Base-by-base conservation (phyloP, 768 basidiomycete species). In the Filobasidium wieringae region DNA sequence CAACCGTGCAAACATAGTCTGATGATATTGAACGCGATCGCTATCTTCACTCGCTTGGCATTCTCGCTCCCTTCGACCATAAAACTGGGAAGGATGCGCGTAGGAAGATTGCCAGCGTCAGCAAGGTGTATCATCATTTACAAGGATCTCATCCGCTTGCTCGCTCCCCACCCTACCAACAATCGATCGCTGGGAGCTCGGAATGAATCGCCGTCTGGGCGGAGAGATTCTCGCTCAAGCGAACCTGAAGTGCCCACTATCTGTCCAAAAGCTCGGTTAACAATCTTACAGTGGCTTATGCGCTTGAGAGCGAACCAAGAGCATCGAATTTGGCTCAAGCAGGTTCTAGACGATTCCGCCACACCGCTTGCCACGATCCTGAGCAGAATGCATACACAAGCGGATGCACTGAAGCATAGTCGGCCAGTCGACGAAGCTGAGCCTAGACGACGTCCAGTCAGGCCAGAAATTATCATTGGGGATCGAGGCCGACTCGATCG, bases 221-320 rank as follows among this genome's bases (percentile, higher is more conserved):
- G n/a, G n/a, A n/a, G n/a, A n/a, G n/a, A n/a, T n/a, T n/a, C n/a
- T n/a, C n/a, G n/a, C n/a, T n/a, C n/a, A n/a, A n/a, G n/a, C n/a
- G n/a, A n/a, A n/a, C n/a, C n/a, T n/a, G n/a, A n/a, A n/a, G n/a
- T 49, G 29, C 45, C 50, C 6, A 71, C 73, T 36, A 51, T 64
- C 11, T 75, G 76, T 31, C 65, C 81, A 0, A 77, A 80, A 37
- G 84, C 85, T 0, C 78, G 88, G 24, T 69, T 97, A 17, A 77
- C 82, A 12, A 78, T 85, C 4, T 76, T 97, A 19, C 88, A 90
- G 68, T 95, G 93, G 77, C 70, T 95, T 62, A 82, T 91, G 77
- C 82, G 88, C 14, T 77, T 97, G 19, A 80, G 93, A 55, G 90
- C 87, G 0, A 92, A 95, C 68, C 82, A 87, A 0, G 86, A 91